phyloP scores from a whole-genome alignment of 2,329 filamentous ascomycete genomes.

The Penicillium italicum region DNA sequence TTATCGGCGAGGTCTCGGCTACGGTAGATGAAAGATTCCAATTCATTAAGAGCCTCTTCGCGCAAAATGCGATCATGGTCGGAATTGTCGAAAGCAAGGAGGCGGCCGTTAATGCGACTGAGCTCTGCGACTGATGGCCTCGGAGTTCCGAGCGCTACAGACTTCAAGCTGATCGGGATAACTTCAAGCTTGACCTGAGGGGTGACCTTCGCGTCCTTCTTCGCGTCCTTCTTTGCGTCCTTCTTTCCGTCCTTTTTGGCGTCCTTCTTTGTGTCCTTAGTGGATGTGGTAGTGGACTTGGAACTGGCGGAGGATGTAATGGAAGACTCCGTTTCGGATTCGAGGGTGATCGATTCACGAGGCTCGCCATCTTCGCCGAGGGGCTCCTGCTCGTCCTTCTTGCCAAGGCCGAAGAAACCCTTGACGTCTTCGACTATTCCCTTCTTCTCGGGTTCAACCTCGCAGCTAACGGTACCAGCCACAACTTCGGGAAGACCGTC shows the following conservation, averaged over 20 bases:
- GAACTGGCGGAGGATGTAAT: conserved; percentile 43
- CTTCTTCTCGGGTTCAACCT: conserved; percentile 71
- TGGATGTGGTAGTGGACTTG: conserved; percentile 49
- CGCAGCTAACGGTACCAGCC: conserved; percentile 77
- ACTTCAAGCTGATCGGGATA: conserved; percentile 52
- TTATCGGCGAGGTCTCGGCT: conserved; percentile 77
- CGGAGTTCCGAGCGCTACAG: conserved; percentile 44
- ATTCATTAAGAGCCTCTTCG: conserved; percentile 83
- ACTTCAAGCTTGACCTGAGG: conserved; percentile 49
- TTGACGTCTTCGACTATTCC: conserved; percentile 93
- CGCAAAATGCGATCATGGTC: conserved; percentile 72
- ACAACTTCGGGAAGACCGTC: conserved; percentile 77
- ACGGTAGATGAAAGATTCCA: conserved; percentile 92
- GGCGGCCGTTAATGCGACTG: conserved; percentile 62
- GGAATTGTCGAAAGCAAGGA: conserved; percentile 80
- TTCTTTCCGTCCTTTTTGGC: background rate
- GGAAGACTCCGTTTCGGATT: conserved; percentile 47
- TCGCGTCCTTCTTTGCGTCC: background rate
- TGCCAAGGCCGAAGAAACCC: conserved; percentile 91
- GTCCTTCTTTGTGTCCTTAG: conserved; percentile 40
- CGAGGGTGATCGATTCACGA: conserved; percentile 48
- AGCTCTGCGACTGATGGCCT: conserved; percentile 36
- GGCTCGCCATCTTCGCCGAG: conserved; percentile 59
- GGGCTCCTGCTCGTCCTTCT: conserved; percentile 75
- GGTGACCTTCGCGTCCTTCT: conserved; percentile 39